A percentile compares a stretch with the other conserved stretches of the same genome.
Conservation (phyloP, 2,329 filamentous ascomycete species). For the Calonectria naviculata region DNA sequence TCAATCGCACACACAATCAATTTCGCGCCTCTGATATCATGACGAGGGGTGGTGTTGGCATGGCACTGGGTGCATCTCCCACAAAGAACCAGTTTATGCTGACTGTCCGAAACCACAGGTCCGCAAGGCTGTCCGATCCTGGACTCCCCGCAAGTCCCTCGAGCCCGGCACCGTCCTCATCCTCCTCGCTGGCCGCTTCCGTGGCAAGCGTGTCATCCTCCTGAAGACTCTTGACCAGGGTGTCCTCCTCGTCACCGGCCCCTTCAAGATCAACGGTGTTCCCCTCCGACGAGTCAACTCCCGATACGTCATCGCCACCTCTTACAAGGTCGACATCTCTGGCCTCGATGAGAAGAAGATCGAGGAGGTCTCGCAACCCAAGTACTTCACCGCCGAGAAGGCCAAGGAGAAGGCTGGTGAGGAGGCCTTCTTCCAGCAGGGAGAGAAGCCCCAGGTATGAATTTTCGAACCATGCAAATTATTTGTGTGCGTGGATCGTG, state of each 20-base stretch:
- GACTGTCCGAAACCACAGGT: slow-evolving; percentile 68
- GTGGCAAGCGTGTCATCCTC: slow-evolving; percentile 99
- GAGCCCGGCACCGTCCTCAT: slow-evolving; percentile 97
- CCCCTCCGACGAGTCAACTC: slow-evolving; percentile 94
- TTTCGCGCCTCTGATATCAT: slow-evolving; percentile 20
- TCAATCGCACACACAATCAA: slow-evolving; percentile 28
- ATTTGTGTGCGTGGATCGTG: slow-evolving; percentile 1
- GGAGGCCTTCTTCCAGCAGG: slow-evolving; percentile 99
- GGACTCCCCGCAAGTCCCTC: slow-evolving; percentile 89
- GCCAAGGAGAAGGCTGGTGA: slow-evolving; percentile 93
- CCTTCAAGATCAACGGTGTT: slow-evolving; percentile 99
- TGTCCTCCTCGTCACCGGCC: slow-evolving; percentile 98
- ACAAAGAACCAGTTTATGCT: slow-evolving; percentile 34
- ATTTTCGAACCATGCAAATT: slow-evolving; percentile 1
- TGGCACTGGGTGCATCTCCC: slow-evolving; percentile 10
- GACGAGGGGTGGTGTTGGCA: slow-evolving; percentile 26
- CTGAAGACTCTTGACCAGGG: slow-evolving; percentile 98
- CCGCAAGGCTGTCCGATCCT: slow-evolving; percentile 92
- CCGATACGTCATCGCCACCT: slow-evolving; percentile 93
- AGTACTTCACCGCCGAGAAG: slow-evolving; percentile 99
- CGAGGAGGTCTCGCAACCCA: slow-evolving; percentile 77
- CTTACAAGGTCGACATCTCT: slow-evolving; percentile 83
- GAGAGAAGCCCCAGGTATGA: slow-evolving; percentile 95
- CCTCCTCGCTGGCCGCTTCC: slow-evolving; percentile 99
- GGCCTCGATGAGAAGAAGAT: slow-evolving; percentile 94